These are phyloP conservation scores for Rutstroemia sp. DNA, from an alignment of 2,329 filamentous ascomycete genomes.

Conservation along the genomic window DNA sequence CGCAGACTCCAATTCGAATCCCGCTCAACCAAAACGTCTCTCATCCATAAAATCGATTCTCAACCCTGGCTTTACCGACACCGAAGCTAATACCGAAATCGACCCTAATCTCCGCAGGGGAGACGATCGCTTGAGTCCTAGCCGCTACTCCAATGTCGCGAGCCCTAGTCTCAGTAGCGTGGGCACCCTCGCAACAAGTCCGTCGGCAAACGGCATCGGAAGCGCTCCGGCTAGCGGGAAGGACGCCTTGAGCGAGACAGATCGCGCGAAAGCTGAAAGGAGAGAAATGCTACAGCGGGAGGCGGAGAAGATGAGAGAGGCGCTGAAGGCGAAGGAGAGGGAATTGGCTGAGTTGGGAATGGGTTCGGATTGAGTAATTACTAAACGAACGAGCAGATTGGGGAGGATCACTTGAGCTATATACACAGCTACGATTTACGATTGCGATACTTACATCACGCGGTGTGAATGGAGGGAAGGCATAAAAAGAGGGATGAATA, in stretches of 20 bases:
- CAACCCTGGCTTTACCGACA: constrained; percentile 41
- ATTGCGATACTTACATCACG: background rate
- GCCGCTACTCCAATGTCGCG: constrained; percentile 9
- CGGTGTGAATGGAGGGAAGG: no score
- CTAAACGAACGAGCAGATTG: no score
- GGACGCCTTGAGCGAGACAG: constrained; percentile 36
- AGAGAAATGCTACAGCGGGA: constrained; percentile 62
- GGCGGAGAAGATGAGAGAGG: constrained; percentile 59
- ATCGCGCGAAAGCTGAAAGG: constrained; percentile 50
- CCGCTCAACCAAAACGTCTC: constrained; percentile 49
- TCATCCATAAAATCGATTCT: constrained; percentile 72
- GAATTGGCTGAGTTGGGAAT: constrained; percentile 25
- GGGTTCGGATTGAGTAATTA: background rate
- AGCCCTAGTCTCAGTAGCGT: constrained; percentile 11
- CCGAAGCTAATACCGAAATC: constrained; percentile 11
- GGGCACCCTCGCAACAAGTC: constrained; percentile 24
- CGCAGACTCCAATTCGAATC: constrained; percentile 15
- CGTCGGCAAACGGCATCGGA: constrained; percentile 29
- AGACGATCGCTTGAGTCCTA: constrained; percentile 12
- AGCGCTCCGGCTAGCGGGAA: constrained; percentile 27
- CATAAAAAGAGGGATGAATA: no score
- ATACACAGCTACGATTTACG: background rate
- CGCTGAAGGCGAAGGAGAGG: constrained; percentile 26
- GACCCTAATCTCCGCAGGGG: constrained; percentile 8
- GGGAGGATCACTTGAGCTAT: no score